Conservation (phyloP, 1,284 basidiomycete species). For the Melampsora americana region DNA sequence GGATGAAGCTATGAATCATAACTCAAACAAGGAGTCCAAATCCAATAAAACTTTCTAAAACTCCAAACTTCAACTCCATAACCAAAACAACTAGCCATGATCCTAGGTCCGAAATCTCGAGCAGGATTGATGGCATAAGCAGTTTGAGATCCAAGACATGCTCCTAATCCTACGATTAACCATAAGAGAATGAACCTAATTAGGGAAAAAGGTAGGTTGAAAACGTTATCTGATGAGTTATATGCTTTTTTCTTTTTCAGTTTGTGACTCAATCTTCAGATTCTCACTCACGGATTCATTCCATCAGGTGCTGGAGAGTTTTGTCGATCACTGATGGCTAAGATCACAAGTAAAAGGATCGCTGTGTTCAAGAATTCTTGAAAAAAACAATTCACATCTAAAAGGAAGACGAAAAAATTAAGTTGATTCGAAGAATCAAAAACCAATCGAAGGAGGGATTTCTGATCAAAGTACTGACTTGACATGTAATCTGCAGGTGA, state of each 20-base stretch:
- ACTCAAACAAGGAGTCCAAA: slow-evolving; percentile 21
- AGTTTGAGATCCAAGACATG: slow-evolving; percentile 51
- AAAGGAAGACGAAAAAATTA: no score
- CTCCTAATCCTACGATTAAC: slow-evolving; percentile 51
- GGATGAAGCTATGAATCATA: background rate
- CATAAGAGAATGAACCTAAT: slow-evolving; percentile 48
- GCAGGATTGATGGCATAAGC: slow-evolving; percentile 52
- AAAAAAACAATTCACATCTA: no score
- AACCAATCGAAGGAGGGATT: no score
- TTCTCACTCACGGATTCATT: slow-evolving; percentile 50
- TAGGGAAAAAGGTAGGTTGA: background rate
- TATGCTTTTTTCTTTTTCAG: slow-evolving; percentile 45
- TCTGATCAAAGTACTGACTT: background rate
- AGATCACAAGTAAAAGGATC: slow-evolving; percentile 45
- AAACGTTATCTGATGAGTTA: slow-evolving; percentile 39
- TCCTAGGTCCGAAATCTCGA: slow-evolving; percentile 51
- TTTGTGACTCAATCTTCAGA: slow-evolving; percentile 47
- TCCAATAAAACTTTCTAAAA: slow-evolving; percentile 15
- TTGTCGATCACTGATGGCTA: slow-evolving; percentile 7
- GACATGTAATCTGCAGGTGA: slow-evolving; percentile 1
- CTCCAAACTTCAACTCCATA: slow-evolving; percentile 51
- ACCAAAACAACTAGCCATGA: slow-evolving; percentile 50
- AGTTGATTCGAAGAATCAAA: no score
- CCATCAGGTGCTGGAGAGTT: slow-evolving; percentile 49
- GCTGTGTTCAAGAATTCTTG: no score